Conservation (phyloP, 257 asterid genomes). For the Fraxinus cuspidata region DNA sequence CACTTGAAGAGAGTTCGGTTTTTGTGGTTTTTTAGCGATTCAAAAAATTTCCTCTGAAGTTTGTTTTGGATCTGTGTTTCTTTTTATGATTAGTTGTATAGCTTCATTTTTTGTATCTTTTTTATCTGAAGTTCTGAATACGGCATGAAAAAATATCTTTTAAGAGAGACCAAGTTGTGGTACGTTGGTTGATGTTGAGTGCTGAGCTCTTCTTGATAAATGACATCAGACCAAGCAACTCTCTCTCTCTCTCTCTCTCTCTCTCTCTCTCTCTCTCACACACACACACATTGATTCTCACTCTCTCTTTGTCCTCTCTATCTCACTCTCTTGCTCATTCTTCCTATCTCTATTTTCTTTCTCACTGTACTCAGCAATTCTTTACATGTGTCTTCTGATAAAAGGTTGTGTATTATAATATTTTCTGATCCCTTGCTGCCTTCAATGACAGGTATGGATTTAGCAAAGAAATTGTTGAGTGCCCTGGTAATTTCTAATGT, state of each 20-base stretch:
- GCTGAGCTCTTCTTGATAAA: neutral
- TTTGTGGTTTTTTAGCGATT: conserved; percentile 1
- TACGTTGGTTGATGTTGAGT: neutral
- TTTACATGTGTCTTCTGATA: neutral
- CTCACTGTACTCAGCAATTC: neutral
- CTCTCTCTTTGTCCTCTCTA: neutral
- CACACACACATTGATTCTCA: neutral
- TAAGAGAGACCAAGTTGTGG: neutral
- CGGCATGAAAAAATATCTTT: neutral
- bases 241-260: neutral
- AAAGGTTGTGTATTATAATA: neutral
- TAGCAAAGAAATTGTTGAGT: conserved; percentile 82
- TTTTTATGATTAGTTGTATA: conserved; percentile 5
- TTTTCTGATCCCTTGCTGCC: conserved; percentile 34
- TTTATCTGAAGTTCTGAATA: conserved; percentile 16
- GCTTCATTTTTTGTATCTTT: conserved; percentile 8
- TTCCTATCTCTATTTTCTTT: neutral
- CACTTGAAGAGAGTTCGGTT: neutral
- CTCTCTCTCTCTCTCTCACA: neutral
- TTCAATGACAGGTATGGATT: conserved; percentile 77
- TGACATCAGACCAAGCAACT: neutral
- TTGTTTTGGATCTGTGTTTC: conserved; percentile 3
- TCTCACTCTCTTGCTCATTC: neutral
- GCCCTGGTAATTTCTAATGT: conserved; percentile 67
- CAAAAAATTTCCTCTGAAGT: conserved; percentile 1